phyloP scores from a whole-genome alignment of 768 basidiomycete species.

The Calocybe cyanea region DNA sequence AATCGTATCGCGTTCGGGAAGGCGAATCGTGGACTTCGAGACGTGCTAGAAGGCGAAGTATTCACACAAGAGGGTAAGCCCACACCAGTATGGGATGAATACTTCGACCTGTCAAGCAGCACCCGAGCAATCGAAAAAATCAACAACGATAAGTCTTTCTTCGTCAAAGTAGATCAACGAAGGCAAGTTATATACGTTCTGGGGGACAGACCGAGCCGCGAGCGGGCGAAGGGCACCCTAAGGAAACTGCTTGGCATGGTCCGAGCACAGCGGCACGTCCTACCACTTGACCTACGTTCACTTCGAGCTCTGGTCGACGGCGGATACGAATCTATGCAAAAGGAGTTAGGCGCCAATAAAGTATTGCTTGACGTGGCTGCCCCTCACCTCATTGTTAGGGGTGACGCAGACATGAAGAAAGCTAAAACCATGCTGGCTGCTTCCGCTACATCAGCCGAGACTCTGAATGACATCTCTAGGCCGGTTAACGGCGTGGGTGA shows the following conservation, averaged over 20 bases:
- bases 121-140: constrained; percentile 31
- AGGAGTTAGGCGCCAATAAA: constrained; percentile 36
- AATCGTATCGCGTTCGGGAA: constrained; percentile 30
- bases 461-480: too few species aligned
- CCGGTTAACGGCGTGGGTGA: background rate
- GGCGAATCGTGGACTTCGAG: constrained; percentile 34
- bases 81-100: constrained; percentile 41
- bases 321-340: constrained; percentile 32
- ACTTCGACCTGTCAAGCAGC: constrained; percentile 41
- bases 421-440: constrained; percentile 1
- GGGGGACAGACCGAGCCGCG: constrained; percentile 29
- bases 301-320: constrained; percentile 39
- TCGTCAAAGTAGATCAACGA: constrained; percentile 38
- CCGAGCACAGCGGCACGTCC: constrained; percentile 27
- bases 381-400: constrained; percentile 39
- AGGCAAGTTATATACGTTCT: constrained; percentile 33
- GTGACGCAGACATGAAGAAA: constrained; percentile 24
- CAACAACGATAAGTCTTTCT: constrained; percentile 28
- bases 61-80: constrained; percentile 27
- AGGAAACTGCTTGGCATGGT: constrained; percentile 38
- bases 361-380: constrained; percentile 38
- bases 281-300: constrained; percentile 28
- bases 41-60: constrained; percentile 33
- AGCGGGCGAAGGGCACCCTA: constrained; percentile 27
- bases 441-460: background rate